These are phyloP conservation scores for Xylariomycetidae sp. DNA, from an alignment of 2,329 filamentous ascomycete species.

Conservation along the genomic window DNA sequence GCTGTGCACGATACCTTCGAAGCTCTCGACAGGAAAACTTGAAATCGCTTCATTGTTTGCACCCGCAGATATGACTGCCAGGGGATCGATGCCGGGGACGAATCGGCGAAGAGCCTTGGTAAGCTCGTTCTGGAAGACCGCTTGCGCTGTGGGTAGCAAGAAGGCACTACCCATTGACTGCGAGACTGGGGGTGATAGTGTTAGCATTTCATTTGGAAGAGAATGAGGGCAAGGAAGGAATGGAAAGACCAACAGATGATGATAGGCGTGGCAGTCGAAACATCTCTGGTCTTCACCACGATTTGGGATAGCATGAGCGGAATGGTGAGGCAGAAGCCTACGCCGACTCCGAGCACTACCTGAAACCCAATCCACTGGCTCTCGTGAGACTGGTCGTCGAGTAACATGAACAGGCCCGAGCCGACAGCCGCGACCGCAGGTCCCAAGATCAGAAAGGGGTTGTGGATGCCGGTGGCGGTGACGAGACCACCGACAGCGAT, in stretches of 20 bases:
- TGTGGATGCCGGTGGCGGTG: constrained; percentile 1
- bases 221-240: neutral
- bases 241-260: constrained; percentile 8
- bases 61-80: constrained; percentile 7
- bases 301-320: constrained; percentile 9
- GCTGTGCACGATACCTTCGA: constrained; percentile 4
- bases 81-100: constrained; percentile 5
- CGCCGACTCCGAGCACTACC: constrained; percentile 4
- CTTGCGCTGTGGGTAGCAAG: constrained; percentile 7
- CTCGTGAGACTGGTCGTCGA: neutral
- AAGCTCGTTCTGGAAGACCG: constrained; percentile 9
- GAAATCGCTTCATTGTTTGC: constrained; percentile 10
- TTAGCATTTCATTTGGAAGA: no score
- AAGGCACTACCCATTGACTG: constrained; percentile 10
- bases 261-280: constrained; percentile 10
- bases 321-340: constrained; percentile 8
- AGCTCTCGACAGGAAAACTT: constrained; percentile 2
- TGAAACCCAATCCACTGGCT: constrained; percentile 5
- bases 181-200: constrained; percentile 3
- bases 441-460: constrained; percentile 4
- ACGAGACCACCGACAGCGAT: constrained; percentile 4
- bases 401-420: constrained; percentile 1
- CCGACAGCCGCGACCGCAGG: constrained; percentile 3
- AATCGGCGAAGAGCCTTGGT: constrained; percentile 5
- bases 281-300: constrained; percentile 8